Evolutionary conservation across 768 basidiomycete species (phyloP), one percentile per base, ranked within the genome.

Genomic region (Trametes maxima): DNA sequence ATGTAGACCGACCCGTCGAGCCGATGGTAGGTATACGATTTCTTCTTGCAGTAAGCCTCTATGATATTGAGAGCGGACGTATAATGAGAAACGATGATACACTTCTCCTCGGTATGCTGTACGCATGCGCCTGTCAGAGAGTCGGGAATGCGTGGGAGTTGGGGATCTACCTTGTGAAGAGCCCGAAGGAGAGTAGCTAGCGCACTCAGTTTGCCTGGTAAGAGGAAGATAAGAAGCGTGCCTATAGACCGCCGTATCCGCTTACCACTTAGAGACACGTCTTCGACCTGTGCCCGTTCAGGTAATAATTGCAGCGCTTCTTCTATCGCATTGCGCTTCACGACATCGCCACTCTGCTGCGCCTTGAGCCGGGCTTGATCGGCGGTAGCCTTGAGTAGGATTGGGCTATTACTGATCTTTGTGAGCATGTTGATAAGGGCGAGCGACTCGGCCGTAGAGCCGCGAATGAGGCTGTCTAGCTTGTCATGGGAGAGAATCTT

Each of bases 31-130:
- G 88, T 87, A 72, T 94, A 98, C 11, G 79, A 76, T 67, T 81
- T 85, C 64, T 82, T 85, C 72, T 86, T 84, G 76, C 95, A 96
- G 66, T 87, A 90, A 3, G 85, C 85, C 76, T 98, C 94, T 33
- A 99, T 78, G 57, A 99, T 85, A 69, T 98, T 92, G 54, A 99
- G 85, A 1, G 95, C 97, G 5, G 90, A 89, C 0, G 95, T 98
- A 69, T 91, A 99, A 71, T 98, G 95, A n/a, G 95, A 98, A 36
- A 96, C 92, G 43, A 99, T 76, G 36, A 98, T 90, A 67, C 94
- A 90, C 82, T 99, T 99, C 76, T 99, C 96, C 42, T 90, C 87
- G 0, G 92, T 94, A 37, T 79, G 77, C 87, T 92, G 13, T 1
- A 11, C 42, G 19, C 12, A 48, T 14, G 7, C 12, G 14, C 14